Evolutionary conservation across 106 monocot genomes (phyloP).

Genomic region (Dendrobium catenatum): DNA sequence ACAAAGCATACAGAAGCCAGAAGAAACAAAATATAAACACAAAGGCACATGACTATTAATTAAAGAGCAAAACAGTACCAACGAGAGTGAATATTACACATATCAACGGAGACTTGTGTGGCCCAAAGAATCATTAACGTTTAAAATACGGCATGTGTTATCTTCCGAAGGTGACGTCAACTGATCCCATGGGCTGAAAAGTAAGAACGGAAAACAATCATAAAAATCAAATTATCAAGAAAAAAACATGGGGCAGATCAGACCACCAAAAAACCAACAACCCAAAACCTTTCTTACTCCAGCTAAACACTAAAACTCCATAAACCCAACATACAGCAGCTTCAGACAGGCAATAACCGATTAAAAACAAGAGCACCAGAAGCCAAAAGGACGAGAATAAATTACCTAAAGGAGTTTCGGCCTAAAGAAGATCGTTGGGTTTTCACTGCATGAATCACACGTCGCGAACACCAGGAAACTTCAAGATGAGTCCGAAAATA

Average conservation of each 20-base stretch:
- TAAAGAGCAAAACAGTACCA: too few species aligned
- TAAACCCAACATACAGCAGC: not conserved
- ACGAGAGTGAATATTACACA: too few species aligned
- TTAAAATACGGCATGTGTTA: constrained; percentile 96
- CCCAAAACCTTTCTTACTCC: too few species aligned
- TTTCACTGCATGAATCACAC: constrained; percentile 43
- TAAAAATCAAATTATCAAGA: constrained; percentile 1
- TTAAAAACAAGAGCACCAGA: not conserved
- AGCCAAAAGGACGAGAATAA: not conserved
- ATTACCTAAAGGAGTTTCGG: too few species aligned
- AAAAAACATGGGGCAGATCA: not conserved
- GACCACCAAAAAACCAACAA: not conserved
- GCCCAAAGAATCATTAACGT: constrained; percentile 94
- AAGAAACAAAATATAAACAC: not conserved
- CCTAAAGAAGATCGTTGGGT: constrained; percentile 94
- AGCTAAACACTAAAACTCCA: not conserved
- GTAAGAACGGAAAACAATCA: not conserved
- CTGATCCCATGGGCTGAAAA: too few species aligned
- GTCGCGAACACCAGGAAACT: constrained; percentile 6
- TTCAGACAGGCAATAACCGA: not conserved
- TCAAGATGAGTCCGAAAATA: too few species aligned
- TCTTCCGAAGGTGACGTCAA: constrained; percentile 94
- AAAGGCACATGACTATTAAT: too few species aligned
- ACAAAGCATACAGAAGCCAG: not conserved
- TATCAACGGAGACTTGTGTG: constrained; percentile 88